phyloP scores from a whole-genome alignment of 371 early-diverging fungal species.

The Apophysomyces elegans region DNA sequence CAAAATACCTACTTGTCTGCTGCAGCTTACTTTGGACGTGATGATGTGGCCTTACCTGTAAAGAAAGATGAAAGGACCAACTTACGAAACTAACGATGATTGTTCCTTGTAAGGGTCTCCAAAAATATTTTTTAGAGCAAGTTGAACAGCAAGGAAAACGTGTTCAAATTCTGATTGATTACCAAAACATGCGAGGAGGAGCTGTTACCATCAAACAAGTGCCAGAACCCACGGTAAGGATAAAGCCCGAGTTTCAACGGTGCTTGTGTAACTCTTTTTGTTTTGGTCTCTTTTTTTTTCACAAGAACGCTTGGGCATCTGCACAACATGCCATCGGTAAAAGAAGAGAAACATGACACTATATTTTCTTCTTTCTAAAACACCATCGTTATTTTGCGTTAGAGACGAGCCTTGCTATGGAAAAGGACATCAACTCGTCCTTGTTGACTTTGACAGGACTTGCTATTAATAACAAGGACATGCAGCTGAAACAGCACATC shows the following conservation, averaged over 20 bases:
- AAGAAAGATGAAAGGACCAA: background rate
- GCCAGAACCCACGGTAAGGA: slow-evolving; percentile 40
- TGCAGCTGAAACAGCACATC: slow-evolving; percentile 60
- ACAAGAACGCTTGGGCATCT: slow-evolving; percentile 34
- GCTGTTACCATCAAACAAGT: slow-evolving; percentile 39
- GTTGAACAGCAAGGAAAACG: slow-evolving; percentile 53
- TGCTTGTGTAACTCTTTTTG: slow-evolving; percentile 4
- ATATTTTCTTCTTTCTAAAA: background rate
- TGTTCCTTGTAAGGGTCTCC: slow-evolving; percentile 42
- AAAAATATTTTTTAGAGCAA: slow-evolving; percentile 62
- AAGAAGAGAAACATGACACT: background rate
- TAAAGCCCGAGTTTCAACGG: too few relatives aligned
- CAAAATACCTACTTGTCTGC: slow-evolving; percentile 57
- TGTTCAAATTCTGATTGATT: slow-evolving; percentile 62
- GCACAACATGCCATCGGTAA: slow-evolving; percentile 42
- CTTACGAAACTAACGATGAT: background rate
- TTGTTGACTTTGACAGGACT: slow-evolving; percentile 58
- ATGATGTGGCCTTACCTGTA: slow-evolving; percentile 58
- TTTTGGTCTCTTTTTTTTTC: slow-evolving; percentile 17
- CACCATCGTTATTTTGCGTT: background rate
- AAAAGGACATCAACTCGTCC: slow-evolving; percentile 65
- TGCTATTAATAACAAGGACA: slow-evolving; percentile 54
- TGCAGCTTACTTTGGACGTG: slow-evolving; percentile 57
- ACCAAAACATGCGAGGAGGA: slow-evolving; percentile 69
- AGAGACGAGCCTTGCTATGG: slow-evolving; percentile 43